Evolutionary conservation across 2,329 filamentous ascomycete species (phyloP).

Genomic region (Claviceps cyperi): DNA sequence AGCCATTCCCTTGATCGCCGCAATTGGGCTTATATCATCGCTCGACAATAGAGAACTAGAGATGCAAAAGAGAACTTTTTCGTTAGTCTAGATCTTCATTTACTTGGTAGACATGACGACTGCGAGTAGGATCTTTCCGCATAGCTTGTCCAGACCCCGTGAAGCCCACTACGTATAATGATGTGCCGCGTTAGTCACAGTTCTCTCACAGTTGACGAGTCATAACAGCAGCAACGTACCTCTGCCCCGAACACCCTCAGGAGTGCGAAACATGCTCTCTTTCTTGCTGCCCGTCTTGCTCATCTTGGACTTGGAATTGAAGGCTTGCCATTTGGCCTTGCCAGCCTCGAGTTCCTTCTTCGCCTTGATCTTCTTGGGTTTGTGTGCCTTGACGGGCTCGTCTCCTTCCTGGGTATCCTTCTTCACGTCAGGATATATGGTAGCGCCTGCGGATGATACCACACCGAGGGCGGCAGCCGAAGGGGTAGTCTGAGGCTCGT

Average conservation of each 20-base stretch:
- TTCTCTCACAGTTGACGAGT: not conserved
- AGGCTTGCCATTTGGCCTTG: constrained; percentile 92
- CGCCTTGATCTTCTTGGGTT: constrained; percentile 81
- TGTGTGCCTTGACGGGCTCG: constrained; percentile 55
- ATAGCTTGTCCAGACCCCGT: constrained; percentile 90
- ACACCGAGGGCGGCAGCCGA: constrained; percentile 27
- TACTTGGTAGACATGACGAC: constrained; percentile 71
- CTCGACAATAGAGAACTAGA: constrained; percentile 1
- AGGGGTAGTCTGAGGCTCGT: constrained; percentile 47
- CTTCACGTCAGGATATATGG: constrained; percentile 45
- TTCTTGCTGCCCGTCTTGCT: constrained; percentile 63
- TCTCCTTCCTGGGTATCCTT: constrained; percentile 47
- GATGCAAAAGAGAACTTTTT: not conserved
- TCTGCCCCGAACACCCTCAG: constrained; percentile 72
- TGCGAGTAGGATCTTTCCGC: constrained; percentile 77
- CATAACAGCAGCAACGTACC: constrained; percentile 36
- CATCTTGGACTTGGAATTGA: constrained; percentile 62
- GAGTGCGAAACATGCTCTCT: constrained; percentile 93
- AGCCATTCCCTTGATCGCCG: constrained; percentile 7
- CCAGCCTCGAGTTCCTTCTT: constrained; percentile 81
- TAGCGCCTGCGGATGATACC: constrained; percentile 41
- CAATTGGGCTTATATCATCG: not conserved
- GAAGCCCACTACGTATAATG: constrained; percentile 69
- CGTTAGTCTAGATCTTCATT: constrained; percentile 57
- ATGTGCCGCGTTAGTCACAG: constrained; percentile 9